These are phyloP conservation scores for Seiridium cupressi DNA, from an alignment of 2,329 filamentous ascomycete species.

Conservation along the genomic window DNA sequence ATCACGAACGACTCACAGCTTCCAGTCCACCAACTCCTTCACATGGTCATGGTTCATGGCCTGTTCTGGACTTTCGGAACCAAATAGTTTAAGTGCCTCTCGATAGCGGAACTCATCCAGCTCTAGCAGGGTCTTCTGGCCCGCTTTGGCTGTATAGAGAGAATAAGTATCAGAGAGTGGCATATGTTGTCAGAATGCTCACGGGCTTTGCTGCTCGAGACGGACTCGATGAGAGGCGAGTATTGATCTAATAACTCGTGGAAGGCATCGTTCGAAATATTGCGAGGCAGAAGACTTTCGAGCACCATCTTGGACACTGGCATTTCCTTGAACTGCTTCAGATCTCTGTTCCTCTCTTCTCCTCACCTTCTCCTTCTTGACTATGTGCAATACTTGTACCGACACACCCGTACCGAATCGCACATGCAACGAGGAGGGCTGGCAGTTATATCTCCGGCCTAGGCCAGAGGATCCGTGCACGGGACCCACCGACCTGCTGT, in stretches of 20 bases:
- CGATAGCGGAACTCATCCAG: slow-evolving; percentile 62
- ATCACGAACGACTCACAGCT: slow-evolving; percentile 51
- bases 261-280: slow-evolving; percentile 32
- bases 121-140: slow-evolving; percentile 50
- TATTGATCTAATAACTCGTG: slow-evolving; percentile 35
- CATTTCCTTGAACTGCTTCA: no score
- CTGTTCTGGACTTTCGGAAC: slow-evolving; percentile 26
- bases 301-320: slow-evolving; percentile 14
- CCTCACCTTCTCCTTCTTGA: no score
- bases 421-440: no score
- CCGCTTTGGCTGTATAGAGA: slow-evolving; percentile 38
- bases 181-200: slow-evolving; percentile 11
- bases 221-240: slow-evolving; percentile 33
- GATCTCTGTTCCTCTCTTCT: no score
- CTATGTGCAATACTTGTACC: no score
- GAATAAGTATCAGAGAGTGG: no score
- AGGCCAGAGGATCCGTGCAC: background rate
- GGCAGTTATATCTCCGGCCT: background rate
- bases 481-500: background rate
- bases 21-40: slow-evolving; percentile 65
- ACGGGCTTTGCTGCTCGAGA: slow-evolving; percentile 47
- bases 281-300: slow-evolving; percentile 15
- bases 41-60: slow-evolving; percentile 57
- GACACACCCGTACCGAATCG: no score
- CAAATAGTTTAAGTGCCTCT: slow-evolving; percentile 48